Conservation (phyloP, 225 moss, liverwort and hornwort species). For the Asterella californica region DNA sequence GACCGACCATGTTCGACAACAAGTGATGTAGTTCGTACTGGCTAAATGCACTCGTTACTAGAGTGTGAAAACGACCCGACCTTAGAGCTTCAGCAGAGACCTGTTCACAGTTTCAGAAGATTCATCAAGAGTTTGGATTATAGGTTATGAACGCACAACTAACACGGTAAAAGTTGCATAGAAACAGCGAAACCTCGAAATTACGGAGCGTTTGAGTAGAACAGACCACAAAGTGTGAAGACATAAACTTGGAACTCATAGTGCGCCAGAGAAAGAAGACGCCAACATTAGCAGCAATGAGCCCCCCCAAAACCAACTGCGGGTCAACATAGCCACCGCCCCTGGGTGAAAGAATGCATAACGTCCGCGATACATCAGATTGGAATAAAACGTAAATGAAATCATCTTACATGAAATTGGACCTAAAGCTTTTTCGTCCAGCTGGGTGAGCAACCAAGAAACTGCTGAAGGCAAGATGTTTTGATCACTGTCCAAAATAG, state of each 20-base stretch:
- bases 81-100: slow-evolving; percentile 63
- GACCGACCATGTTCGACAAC: slow-evolving; percentile 90
- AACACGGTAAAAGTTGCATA: not conserved
- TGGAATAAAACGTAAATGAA: not conserved
- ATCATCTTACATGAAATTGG: not conserved
- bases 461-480: not conserved
- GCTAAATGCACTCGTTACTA: slow-evolving; percentile 83
- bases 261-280: slow-evolving; percentile 79
- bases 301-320: slow-evolving; percentile 59
- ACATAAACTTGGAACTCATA: slow-evolving; percentile 58
- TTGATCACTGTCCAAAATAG: not conserved
- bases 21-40: slow-evolving; percentile 71
- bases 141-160: not conserved
- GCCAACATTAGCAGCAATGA: slow-evolving; percentile 66
- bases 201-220: not conserved
- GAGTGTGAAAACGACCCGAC: slow-evolving; percentile 74
- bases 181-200: not conserved
- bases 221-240: slow-evolving; percentile 63
- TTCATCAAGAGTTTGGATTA: not conserved
- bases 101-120: slow-evolving; percentile 22
- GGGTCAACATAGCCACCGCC: slow-evolving; percentile 43
- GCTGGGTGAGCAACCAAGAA: too few relatives aligned
- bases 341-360: slow-evolving; percentile 8
- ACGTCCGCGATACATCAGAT: not conserved
- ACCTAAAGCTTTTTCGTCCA: not conserved